Conservation (phyloP, 2,329 filamentous ascomycete species). For the Escovopsis weberi region DNA sequence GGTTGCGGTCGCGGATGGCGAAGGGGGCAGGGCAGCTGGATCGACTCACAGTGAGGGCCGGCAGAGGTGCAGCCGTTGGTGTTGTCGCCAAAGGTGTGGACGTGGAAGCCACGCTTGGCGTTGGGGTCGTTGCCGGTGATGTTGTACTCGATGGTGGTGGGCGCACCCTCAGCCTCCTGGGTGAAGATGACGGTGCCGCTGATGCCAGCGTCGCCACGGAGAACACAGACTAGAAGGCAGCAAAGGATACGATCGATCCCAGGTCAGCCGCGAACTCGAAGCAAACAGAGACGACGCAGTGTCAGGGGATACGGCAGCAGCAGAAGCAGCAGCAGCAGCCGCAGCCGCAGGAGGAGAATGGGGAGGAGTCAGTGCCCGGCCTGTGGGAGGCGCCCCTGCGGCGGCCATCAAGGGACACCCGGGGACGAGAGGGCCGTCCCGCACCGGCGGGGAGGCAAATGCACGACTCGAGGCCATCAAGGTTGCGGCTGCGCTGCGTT, state of each 20-base stretch:
- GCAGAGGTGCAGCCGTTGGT: constrained; percentile 99
- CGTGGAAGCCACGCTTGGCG: constrained; percentile 94
- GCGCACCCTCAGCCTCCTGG: constrained; percentile 67
- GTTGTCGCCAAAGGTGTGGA: constrained; percentile 99
- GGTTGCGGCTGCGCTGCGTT: constrained; percentile 20
- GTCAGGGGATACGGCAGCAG: too few relatives aligned
- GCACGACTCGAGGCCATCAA: constrained; percentile 25
- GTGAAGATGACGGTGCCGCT: constrained; percentile 88
- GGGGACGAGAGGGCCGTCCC: neutral
- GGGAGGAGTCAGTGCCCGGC: neutral
- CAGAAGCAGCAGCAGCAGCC: neutral
- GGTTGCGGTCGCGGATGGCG: too few relatives aligned
- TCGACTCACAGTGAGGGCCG: constrained; percentile 78
- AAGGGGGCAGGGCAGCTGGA: neutral
- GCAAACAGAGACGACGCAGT: neutral
- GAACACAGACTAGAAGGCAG: constrained; percentile 60
- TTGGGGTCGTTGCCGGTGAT: constrained; percentile 87
- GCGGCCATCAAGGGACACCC: constrained; percentile 19
- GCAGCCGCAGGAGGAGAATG: too few relatives aligned
- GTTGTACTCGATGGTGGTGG: constrained; percentile 87
- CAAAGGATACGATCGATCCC: neutral
- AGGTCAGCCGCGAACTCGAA: constrained; percentile 9
- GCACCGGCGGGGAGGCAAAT: constrained; percentile 1
- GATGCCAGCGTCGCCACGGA: constrained; percentile 97
- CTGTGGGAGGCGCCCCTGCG: neutral